These are phyloP conservation scores for Podila clonocystis DNA, from an alignment of 192 early-diverging fungal species.

Conservation along the genomic window DNA sequence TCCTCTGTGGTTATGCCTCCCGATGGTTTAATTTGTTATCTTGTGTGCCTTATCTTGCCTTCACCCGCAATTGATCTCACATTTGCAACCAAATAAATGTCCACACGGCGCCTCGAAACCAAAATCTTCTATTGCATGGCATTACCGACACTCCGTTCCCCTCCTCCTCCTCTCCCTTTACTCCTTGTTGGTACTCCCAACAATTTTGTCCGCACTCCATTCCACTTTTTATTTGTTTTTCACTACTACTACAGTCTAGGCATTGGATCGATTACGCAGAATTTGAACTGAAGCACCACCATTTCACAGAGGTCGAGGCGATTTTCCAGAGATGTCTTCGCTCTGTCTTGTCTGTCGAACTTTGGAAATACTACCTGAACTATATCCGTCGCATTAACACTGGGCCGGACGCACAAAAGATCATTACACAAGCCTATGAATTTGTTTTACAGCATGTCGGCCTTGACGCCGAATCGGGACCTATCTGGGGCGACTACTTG, in stretches of 20 bases:
- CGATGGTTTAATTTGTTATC: no score
- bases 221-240: constrained; percentile 5
- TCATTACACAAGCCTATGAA: constrained; percentile 87
- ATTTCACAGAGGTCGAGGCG: constrained; percentile 81
- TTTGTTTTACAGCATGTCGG: constrained; percentile 91
- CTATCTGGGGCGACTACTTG: constrained; percentile 91
- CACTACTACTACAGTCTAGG: constrained; percentile 55
- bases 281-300: constrained; percentile 82
- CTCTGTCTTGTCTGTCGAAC: constrained; percentile 84
- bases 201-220: constrained; percentile 16
- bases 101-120: background rate
- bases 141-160: background rate
- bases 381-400: constrained; percentile 85
- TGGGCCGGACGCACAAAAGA: constrained; percentile 69
- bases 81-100: background rate
- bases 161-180: background rate
- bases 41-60: no score
- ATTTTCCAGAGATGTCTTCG: constrained; percentile 86
- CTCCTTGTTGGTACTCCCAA: background rate
- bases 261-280: constrained; percentile 84
- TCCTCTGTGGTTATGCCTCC: background rate
- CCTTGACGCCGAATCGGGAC: constrained; percentile 86
- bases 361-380: constrained; percentile 90
- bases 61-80: background rate
- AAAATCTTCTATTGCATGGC: constrained; percentile 4